A percentile compares a stretch with the other conserved stretches of the same genome.
These are phyloP conservation scores for Leucosporidium creatinivorum DNA, from an alignment of 768 basidiomycete genomes.

Conservation along the genomic window DNA sequence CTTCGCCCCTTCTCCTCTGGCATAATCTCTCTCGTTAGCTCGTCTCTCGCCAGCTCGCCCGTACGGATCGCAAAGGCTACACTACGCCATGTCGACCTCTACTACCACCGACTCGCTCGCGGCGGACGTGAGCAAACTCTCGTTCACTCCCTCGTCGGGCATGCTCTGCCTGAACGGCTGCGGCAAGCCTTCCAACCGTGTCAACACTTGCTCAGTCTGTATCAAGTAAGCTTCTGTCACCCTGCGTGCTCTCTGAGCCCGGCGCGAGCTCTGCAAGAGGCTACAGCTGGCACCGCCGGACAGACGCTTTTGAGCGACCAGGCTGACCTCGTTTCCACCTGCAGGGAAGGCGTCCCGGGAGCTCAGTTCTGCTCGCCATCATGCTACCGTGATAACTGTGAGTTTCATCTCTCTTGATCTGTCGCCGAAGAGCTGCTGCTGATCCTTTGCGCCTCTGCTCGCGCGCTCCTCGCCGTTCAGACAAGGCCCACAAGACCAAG, in stretches of 20 bases:
- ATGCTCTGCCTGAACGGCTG: too few relatives aligned
- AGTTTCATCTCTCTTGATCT: background rate
- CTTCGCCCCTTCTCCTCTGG: too few relatives aligned
- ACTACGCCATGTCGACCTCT: too few relatives aligned
- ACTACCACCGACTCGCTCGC: too few relatives aligned
- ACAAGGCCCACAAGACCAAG: slow-evolving; percentile 21
- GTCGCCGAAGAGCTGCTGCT: background rate
- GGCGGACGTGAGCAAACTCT: too few relatives aligned
- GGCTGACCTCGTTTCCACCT: background rate
- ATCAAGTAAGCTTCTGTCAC: background rate
- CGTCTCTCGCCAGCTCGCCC: too few relatives aligned
- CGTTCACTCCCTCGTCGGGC: too few relatives aligned
- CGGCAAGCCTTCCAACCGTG: too few relatives aligned
- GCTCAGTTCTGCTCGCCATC: slow-evolving; percentile 17
- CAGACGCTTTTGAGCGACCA: background rate
- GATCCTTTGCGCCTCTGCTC: background rate
- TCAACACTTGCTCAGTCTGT: background rate
- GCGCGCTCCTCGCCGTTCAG: background rate
- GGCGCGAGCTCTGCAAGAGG: background rate
- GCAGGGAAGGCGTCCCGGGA: slow-evolving; percentile 2
- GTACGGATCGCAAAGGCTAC: too few relatives aligned
- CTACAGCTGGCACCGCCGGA: background rate
- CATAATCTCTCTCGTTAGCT: too few relatives aligned
- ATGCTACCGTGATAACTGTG: slow-evolving; percentile 26
- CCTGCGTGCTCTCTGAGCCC: background rate